phyloP scores from a whole-genome alignment of 176 grass and related monocot genomes.

The Echinochloa phyllopogon region DNA sequence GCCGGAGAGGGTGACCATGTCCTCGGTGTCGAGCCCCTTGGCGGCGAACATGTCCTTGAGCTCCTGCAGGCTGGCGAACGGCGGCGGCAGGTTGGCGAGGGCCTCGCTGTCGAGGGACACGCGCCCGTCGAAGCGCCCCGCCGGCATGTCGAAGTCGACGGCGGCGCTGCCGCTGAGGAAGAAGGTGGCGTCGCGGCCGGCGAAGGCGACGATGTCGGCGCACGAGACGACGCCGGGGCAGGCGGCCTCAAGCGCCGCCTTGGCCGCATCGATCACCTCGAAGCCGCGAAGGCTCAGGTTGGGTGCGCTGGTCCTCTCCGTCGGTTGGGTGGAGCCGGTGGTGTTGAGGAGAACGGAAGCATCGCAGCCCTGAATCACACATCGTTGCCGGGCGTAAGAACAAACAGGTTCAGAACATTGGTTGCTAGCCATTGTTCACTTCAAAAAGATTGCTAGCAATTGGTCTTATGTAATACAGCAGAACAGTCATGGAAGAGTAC shows the following conservation, averaged over 20 bases:
- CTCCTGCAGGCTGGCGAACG: not conserved
- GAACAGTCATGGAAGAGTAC: not conserved
- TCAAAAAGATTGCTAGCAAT: not conserved
- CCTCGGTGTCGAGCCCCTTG: conserved; percentile 37
- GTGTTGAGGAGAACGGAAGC: conserved; percentile 44
- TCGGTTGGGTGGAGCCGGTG: not conserved
- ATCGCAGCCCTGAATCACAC: conserved; percentile 32
- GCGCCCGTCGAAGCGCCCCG: conserved; percentile 49
- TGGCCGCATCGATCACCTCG: conserved; percentile 58
- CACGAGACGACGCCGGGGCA: conserved; percentile 54
- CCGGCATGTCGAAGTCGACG: conserved; percentile 42
- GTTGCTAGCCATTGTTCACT: too few species aligned
- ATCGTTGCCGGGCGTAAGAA: not conserved
- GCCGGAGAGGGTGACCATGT: conserved; percentile 63
- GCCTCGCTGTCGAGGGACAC: conserved; percentile 15
- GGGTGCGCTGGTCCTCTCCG: conserved; percentile 25
- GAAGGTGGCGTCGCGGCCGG: conserved; percentile 45
- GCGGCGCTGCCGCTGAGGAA: not conserved
- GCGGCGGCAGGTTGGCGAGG: conserved; percentile 19
- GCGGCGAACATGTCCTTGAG: conserved; percentile 40
- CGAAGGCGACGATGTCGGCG: conserved; percentile 59
- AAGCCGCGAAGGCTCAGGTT: conserved; percentile 53
- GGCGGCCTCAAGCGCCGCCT: conserved; percentile 32
- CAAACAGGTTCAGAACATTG: too few species aligned
- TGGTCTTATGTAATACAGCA: too few species aligned